These are phyloP conservation scores for Cryptococcus wingfieldii DNA, from an alignment of 1,284 basidiomycete species.

Conservation along the genomic window DNA sequence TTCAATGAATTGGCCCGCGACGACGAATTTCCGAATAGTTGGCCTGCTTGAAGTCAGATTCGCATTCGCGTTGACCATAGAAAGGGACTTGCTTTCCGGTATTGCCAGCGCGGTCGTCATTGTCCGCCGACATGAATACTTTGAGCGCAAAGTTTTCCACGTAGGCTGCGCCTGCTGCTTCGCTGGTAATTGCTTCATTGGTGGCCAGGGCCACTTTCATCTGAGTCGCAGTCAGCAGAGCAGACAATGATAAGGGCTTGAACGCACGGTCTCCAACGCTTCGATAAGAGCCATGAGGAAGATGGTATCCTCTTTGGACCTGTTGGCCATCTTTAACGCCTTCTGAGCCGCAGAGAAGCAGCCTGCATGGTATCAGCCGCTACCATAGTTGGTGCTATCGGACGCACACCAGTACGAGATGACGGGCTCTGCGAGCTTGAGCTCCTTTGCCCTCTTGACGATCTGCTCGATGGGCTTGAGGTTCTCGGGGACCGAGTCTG, in stretches of 20 bases:
- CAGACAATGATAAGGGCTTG: conserved; percentile 14
- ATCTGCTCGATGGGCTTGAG: conserved; percentile 62
- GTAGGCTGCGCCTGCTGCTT: conserved; percentile 76
- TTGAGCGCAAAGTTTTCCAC: conserved; percentile 90
- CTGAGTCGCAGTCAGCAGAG: conserved; percentile 22
- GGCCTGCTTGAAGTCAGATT: conserved; percentile 23
- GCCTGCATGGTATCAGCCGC: conserved; percentile 53
- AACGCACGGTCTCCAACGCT: conserved; percentile 61
- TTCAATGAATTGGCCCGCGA: conserved; percentile 49
- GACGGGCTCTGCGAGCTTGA: conserved; percentile 72
- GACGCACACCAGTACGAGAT: conserved; percentile 90
- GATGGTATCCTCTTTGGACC: conserved; percentile 61
- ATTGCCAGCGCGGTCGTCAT: conserved; percentile 74
- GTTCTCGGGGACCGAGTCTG: conserved; percentile 44
- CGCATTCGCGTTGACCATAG: neutral
- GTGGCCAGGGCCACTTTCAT: conserved; percentile 70
- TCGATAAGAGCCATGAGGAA: conserved; percentile 73
- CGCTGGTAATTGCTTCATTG: conserved; percentile 78
- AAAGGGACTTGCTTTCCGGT: conserved; percentile 60
- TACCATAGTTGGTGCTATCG: neutral
- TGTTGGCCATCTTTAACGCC: conserved; percentile 66
- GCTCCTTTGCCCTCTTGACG: conserved; percentile 84
- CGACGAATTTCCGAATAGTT: conserved; percentile 46
- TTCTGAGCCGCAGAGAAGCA: conserved; percentile 85
- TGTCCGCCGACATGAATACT: conserved; percentile 84